A percentile compares a stretch with the other conserved stretches of the same genome.
Evolutionary conservation across 192 early-diverging fungal species (phyloP).

Genomic region (Dissophora ornata): DNA sequence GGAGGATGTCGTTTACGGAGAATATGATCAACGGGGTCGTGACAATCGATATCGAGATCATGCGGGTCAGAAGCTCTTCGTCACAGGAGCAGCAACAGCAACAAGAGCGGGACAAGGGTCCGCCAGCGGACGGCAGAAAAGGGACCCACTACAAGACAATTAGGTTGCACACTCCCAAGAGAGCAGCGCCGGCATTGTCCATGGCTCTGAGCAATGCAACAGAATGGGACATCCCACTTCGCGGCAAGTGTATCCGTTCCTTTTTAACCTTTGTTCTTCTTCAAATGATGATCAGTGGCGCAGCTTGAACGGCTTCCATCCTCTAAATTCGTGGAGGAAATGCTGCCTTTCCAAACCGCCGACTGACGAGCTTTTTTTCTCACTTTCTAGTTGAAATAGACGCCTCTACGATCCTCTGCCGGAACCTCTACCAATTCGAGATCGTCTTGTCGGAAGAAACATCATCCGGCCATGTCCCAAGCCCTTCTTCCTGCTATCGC

Average conservation of each 20-base stretch:
- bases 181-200: slow-evolving; percentile 2
- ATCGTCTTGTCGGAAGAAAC: slow-evolving; percentile 24
- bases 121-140: too few relatives aligned
- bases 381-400: slow-evolving; percentile 32
- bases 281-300: too few relatives aligned
- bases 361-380: too few relatives aligned
- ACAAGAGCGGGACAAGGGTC: neutral
- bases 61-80: neutral
- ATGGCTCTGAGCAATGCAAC: neutral
- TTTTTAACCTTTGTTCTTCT: too few relatives aligned
- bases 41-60: slow-evolving; percentile 22
- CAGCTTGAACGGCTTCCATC: too few relatives aligned
- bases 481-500: slow-evolving; percentile 10
- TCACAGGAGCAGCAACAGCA: neutral
- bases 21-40: slow-evolving; percentile 41
- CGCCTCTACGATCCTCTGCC: slow-evolving; percentile 2
- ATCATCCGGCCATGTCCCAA: slow-evolving; percentile 1
- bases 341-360: too few relatives aligned
- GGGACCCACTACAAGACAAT: slow-evolving; percentile 20
- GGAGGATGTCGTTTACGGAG: slow-evolving; percentile 25
- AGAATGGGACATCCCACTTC: neutral
- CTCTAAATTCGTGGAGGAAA: too few relatives aligned
- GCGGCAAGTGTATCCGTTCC: neutral
- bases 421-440: slow-evolving; percentile 12
- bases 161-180: slow-evolving; percentile 10